phyloP scores from a whole-genome alignment of 257 asterid species.

The Solanum tarijense region DNA sequence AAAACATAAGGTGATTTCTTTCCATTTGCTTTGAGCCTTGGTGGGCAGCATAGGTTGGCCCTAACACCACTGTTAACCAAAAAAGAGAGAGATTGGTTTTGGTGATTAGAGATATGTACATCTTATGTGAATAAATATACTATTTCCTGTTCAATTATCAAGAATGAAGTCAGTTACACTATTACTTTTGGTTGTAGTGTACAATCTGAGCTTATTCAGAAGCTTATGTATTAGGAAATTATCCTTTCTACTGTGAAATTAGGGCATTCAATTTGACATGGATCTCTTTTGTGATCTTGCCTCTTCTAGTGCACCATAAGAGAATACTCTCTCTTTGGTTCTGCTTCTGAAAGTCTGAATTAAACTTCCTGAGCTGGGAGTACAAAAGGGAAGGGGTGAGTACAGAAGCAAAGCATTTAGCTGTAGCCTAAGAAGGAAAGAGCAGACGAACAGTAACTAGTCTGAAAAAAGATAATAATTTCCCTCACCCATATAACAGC shows the following conservation, averaged over 20 bases:
- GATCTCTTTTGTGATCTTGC: neutral
- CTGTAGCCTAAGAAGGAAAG: neutral
- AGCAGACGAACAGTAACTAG: neutral
- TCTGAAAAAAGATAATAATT: neutral
- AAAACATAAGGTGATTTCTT: neutral
- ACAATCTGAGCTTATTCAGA: neutral
- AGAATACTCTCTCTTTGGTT: neutral
- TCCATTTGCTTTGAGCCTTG: neutral
- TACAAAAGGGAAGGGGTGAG: neutral
- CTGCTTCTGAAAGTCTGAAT: neutral
- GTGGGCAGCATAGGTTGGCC: neutral
- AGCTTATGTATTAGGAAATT: neutral
- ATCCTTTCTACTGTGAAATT: neutral
- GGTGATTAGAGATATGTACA: neutral
- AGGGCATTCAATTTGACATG: neutral
- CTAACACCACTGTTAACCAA: neutral
- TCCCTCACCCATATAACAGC: neutral
- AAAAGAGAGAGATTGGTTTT: neutral
- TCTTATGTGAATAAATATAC: neutral
- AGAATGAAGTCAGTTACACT: neutral
- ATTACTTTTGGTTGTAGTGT: neutral
- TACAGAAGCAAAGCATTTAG: neutral
- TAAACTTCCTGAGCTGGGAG: neutral
- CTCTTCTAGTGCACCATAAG: neutral
- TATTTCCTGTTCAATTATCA: neutral